Base-by-base conservation (phyloP, 2,329 filamentous ascomycete genomes). In the Colletotrichum shisoi region DNA sequence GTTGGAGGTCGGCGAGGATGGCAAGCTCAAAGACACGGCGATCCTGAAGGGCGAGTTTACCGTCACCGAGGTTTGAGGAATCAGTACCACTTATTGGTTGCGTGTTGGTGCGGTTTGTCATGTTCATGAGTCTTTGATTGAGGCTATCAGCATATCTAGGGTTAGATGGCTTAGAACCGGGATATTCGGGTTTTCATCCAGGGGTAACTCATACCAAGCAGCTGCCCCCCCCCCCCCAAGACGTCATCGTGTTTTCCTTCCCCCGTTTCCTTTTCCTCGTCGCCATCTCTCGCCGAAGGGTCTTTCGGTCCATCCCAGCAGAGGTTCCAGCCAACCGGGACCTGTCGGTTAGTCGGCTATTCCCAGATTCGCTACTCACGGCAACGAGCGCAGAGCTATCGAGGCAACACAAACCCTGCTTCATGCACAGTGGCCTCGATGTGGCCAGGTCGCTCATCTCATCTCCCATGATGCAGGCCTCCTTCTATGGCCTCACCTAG, bases 1-100 rank as follows among this genome's bases (percentile, higher is more conserved):
- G 19, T 72, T 85, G 60, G 76, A 75, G 56, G 74, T 83, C 11
- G 79, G 74, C 7, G 69, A 72, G 1, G 74, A 80, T 67, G 80
- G 80, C 0, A 75, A 80, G 70, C 66, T 84, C 24, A 75, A 75
- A 45, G 79, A 79, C 5, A 76, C 74, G 19, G 75, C 77, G 2
- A 66, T 77, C 12, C 73, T 85, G 31, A 79, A 77, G 67, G 83
- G 83, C 17, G 69, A 70, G 27, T 62, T 70, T 4, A 37, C 39
- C 34, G 46, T 70, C 45, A 68, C 39, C 3, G 60, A 70, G 62
- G 24, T 70, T 8, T 69, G 31, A 67, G n/a, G 8, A 17, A 21
- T 17, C 6, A 24, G 24, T 46, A 3, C 24, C n/a, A 24, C 6
- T 7, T 17, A 17, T 21, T 46, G 19, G 34, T 17, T 46, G 19